phyloP scores from a whole-genome alignment of 306 rosid species.

The Quercus robur region DNA sequence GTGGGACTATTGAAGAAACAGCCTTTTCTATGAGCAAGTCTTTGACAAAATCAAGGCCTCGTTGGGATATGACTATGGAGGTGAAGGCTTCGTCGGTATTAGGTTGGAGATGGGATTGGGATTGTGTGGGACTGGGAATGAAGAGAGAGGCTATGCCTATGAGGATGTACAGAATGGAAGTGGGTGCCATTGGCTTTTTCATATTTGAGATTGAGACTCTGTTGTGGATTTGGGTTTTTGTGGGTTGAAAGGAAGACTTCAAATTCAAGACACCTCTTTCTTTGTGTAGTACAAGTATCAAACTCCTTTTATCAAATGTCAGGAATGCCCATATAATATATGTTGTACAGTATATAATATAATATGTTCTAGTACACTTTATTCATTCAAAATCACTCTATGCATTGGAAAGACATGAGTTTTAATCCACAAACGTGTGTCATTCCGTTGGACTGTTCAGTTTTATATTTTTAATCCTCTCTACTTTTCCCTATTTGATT shows the following conservation, averaged over 20 bases:
- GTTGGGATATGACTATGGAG: slow-evolving; percentile 58
- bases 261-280: too few relatives aligned
- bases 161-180: slow-evolving; percentile 37
- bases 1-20: slow-evolving; percentile 64
- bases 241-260: neutral
- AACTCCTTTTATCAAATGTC: too few relatives aligned
- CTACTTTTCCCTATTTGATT: too few relatives aligned
- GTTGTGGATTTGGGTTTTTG: slow-evolving; percentile 2
- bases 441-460: too few relatives aligned
- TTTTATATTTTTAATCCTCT: too few relatives aligned
- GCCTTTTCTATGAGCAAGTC: slow-evolving; percentile 57
- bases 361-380: too few relatives aligned
- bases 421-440: too few relatives aligned
- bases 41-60: slow-evolving; percentile 74
- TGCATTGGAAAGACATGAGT: too few relatives aligned
- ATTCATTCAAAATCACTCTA: too few relatives aligned
- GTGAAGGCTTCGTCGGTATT: slow-evolving; percentile 44
- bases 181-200: slow-evolving; percentile 42
- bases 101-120: slow-evolving; percentile 15
- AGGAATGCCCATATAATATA: too few relatives aligned
- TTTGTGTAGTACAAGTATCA: too few relatives aligned
- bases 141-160: slow-evolving; percentile 29
- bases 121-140: slow-evolving; percentile 26
- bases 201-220: neutral
- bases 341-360: too few relatives aligned